A percentile compares a stretch with the other conserved stretches of the same genome.
Evolutionary conservation across 441 rosid species (phyloP).

Genomic region (Gossypium trilobum): DNA sequence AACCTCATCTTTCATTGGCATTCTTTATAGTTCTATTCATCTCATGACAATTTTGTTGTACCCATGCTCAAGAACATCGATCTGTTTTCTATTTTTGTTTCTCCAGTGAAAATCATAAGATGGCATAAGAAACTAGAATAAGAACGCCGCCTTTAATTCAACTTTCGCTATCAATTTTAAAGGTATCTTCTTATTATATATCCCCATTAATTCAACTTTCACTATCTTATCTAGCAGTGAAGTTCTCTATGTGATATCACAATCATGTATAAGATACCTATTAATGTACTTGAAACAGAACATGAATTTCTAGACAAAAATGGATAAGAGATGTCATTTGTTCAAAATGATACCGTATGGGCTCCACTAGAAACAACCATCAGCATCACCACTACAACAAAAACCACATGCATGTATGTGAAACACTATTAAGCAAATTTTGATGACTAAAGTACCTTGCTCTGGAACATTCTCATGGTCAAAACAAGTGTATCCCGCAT

Average conservation of each 20-base stretch:
- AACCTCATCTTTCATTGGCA: neutral
- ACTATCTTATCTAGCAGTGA: neutral
- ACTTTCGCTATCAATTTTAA: neutral
- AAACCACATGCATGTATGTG: neutral
- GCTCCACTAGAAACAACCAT: neutral
- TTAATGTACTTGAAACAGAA: neutral
- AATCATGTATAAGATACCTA: neutral
- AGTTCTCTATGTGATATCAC: neutral
- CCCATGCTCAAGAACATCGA: neutral
- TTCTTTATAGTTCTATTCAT: neutral
- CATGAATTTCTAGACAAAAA: neutral
- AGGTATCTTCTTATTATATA: neutral
- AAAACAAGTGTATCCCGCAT: conserved; percentile 77
- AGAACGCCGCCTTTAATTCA: neutral
- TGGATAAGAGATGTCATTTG: neutral
- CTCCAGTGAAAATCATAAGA: neutral
- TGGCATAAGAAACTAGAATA: neutral
- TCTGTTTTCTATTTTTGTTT: neutral
- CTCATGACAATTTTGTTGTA: neutral
- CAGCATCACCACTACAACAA: conserved; percentile 2
- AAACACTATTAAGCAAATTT: neutral
- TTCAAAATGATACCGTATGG: neutral
- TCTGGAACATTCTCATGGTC: conserved; percentile 79
- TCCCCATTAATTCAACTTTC: neutral
- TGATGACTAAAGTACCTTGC: conserved; percentile 48